phyloP scores from a whole-genome alignment of 1,139 yeast species.

The Nakaseomyces sp. region DNA sequence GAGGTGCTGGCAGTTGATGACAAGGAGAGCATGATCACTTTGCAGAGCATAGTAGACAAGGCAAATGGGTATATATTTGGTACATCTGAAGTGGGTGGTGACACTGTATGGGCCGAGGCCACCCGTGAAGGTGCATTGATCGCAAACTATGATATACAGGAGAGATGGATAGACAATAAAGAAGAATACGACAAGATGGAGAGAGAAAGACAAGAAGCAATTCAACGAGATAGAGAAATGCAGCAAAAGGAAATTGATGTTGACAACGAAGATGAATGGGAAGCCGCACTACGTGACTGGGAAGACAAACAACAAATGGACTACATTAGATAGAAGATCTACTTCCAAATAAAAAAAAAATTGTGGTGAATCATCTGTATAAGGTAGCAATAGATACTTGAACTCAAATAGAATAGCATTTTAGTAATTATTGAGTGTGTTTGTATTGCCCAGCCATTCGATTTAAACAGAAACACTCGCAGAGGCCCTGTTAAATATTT shows the following conservation, averaged over 20 bases:
- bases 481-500: too few relatives aligned
- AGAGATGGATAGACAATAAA: constrained; percentile 89
- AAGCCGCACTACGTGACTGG: constrained; percentile 56
- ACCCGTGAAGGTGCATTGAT: constrained; percentile 61
- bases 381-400: too few relatives aligned
- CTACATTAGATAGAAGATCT: constrained; percentile 16
- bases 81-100: constrained; percentile 87
- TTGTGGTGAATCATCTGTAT: too few relatives aligned
- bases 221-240: constrained; percentile 32
- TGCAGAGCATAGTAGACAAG: constrained; percentile 71
- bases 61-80: constrained; percentile 94
- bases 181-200: constrained; percentile 63
- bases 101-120: constrained; percentile 92
- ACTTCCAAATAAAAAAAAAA: too few relatives aligned
- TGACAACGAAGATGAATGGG: constrained; percentile 59
- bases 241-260: constrained; percentile 38
- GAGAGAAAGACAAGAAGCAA: constrained; percentile 36
- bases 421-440: not conserved
- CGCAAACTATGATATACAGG: constrained; percentile 64
- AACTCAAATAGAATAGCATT: too few relatives aligned
- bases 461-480: not conserved
- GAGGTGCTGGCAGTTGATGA: constrained; percentile 89
- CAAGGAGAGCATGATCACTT: constrained; percentile 78
- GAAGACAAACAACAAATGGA: constrained; percentile 35
- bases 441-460: not conserved